These are phyloP conservation scores for Alternaria postmessia DNA, from an alignment of 2,329 filamentous ascomycete species.

Conservation along the genomic window DNA sequence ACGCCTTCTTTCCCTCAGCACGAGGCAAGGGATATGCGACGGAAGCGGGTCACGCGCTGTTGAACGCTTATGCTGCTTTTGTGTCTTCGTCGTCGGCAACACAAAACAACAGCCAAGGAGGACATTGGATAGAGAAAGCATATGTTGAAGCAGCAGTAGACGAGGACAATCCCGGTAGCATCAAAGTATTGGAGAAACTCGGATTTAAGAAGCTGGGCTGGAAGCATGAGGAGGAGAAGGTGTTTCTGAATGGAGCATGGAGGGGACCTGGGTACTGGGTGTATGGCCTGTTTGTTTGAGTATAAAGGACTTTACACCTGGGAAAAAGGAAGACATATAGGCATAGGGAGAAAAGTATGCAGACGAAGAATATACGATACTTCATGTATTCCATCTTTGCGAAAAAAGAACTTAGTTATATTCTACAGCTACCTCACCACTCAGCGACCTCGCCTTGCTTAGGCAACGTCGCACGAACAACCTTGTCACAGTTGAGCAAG, in stretches of 20 bases:
- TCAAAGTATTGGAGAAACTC: constrained; percentile 34
- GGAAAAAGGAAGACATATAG: not conserved
- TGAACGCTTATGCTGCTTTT: constrained; percentile 23
- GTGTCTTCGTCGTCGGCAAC: not conserved
- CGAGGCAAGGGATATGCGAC: constrained; percentile 42
- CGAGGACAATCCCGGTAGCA: constrained; percentile 30
- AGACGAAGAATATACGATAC: not conserved
- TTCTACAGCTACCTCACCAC: constrained; percentile 45
- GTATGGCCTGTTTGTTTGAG: constrained; percentile 29
- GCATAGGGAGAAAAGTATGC: not conserved
- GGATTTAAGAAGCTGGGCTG: constrained; percentile 36
- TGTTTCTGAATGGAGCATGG: constrained; percentile 38
- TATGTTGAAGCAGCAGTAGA: constrained; percentile 39
- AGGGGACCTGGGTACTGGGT: constrained; percentile 32
- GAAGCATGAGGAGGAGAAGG: constrained; percentile 26
- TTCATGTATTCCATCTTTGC: not conserved
- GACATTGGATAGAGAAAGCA: constrained; percentile 3
- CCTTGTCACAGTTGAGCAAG: constrained; percentile 70
- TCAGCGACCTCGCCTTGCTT: constrained; percentile 58
- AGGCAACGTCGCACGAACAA: constrained; percentile 64
- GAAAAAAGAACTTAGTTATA: not conserved
- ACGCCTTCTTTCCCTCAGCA: constrained; percentile 28
- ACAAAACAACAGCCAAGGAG: not conserved
- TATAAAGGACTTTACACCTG: not conserved
- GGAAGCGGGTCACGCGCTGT: constrained; percentile 29